These are phyloP conservation scores for Penicillium macrosclerotiorum DNA, from an alignment of 495 filamentous ascomycete genomes.

Conservation along the genomic window DNA sequence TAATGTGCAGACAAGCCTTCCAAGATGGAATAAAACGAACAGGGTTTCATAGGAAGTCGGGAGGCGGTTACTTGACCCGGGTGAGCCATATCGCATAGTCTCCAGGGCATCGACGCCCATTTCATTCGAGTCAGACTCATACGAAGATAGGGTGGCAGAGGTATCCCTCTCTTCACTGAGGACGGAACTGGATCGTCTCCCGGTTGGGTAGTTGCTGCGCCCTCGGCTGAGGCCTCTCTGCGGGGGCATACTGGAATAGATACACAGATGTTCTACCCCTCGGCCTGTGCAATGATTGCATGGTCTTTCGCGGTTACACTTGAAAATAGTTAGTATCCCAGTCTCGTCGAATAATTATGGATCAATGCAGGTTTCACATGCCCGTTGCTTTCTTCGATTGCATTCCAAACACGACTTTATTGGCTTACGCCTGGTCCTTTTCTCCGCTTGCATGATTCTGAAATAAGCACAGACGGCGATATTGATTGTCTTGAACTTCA, in stretches of 20 bases:
- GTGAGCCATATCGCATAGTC: conserved; percentile 2
- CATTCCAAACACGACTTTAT: conserved; percentile 24
- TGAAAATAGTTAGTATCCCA: background rate
- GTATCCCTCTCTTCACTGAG: conserved; percentile 7
- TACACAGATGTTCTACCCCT: conserved; percentile 15
- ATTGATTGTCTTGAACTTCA: background rate
- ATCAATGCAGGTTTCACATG: background rate
- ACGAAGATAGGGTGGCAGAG: conserved; percentile 10
- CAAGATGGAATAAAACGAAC: conserved; percentile 5
- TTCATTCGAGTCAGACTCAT: conserved; percentile 14
- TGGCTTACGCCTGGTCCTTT: conserved; percentile 12
- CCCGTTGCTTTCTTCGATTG: conserved; percentile 24
- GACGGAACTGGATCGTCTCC: conserved; percentile 2
- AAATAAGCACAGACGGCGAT: background rate
- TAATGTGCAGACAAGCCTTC: no score
- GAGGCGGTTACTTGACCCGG: background rate
- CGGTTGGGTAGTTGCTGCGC: background rate
- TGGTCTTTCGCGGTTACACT: conserved; percentile 21
- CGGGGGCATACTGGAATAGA: conserved; percentile 7
- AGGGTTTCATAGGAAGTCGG: background rate
- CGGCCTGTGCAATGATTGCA: conserved; percentile 20
- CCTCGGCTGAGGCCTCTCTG: conserved; percentile 2
- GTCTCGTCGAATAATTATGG: background rate
- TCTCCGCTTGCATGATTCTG: conserved; percentile 10
- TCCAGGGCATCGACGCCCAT: conserved; percentile 1